Evolutionary conservation across 192 early-diverging fungal species (phyloP).

Genomic region (Dissophora globulifera): DNA sequence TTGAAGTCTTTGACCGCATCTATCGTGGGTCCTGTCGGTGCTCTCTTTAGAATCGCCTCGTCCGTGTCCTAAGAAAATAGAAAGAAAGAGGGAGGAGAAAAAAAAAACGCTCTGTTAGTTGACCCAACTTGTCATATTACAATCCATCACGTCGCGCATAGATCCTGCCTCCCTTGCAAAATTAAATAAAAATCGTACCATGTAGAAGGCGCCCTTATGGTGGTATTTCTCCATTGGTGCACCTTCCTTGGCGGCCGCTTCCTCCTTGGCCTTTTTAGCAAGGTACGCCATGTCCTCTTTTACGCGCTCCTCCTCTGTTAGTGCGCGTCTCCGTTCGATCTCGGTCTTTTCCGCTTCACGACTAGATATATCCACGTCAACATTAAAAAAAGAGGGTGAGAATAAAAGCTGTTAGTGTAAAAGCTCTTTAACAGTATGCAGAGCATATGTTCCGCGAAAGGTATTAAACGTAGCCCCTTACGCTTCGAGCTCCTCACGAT

Average conservation of each 20-base stretch:
- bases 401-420: too few species aligned
- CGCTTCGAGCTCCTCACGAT: constrained; percentile 78
- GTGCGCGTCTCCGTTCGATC: constrained; percentile 77
- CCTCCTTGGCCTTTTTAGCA: constrained; percentile 60
- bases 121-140: too few species aligned
- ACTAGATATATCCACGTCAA: constrained; percentile 27
- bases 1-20: constrained; percentile 67
- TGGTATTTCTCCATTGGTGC: constrained; percentile 79
- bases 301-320: constrained; percentile 86
- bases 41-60: constrained; percentile 68
- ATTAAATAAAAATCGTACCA: constrained; percentile 45
- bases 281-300: constrained; percentile 73
- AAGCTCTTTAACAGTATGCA: too few species aligned
- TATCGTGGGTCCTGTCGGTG: constrained; percentile 77
- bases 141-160: not conserved
- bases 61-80: constrained; percentile 61
- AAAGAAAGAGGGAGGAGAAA: too few species aligned
- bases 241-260: constrained; percentile 69
- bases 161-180: not conserved
- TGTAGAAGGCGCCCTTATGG: constrained; percentile 91
- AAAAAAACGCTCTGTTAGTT: too few species aligned
- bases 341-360: constrained; percentile 82
- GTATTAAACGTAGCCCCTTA: too few species aligned
- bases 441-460: too few species aligned
- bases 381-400: not conserved